Evolutionary conservation across 805 yeast species (phyloP).

Genomic region (Dipodascus albidus): DNA sequence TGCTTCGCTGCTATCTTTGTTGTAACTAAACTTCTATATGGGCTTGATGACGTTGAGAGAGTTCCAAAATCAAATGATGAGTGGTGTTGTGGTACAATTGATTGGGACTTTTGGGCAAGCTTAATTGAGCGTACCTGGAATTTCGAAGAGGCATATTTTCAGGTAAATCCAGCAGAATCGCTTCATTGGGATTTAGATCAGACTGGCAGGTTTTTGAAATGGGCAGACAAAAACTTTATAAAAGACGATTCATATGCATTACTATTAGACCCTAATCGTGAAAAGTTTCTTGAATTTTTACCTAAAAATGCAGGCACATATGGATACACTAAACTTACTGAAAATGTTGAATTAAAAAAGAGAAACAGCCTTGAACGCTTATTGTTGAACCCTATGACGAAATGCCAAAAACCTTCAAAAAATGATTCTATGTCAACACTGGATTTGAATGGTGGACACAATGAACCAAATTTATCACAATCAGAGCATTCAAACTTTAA

Average conservation of each 20-base stretch:
- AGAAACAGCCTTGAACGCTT: not conserved
- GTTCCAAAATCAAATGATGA: not conserved
- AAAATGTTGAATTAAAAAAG: not conserved
- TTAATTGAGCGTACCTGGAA: not conserved
- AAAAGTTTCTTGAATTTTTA: not conserved
- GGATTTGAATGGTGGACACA: too few relatives aligned
- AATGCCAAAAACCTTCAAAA: not conserved
- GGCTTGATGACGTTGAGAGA: not conserved
- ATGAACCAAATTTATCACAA: too few relatives aligned
- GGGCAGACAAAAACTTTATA: not conserved
- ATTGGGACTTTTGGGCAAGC: not conserved
- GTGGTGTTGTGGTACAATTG: not conserved
- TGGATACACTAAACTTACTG: not conserved
- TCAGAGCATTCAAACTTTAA: too few relatives aligned
- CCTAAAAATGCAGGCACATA: not conserved
- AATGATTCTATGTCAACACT: too few relatives aligned
- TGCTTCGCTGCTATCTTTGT: slow-evolving; percentile 7
- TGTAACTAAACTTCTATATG: slow-evolving; percentile 9
- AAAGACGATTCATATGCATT: not conserved
- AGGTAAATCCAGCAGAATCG: not conserved
- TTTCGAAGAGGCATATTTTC: not conserved
- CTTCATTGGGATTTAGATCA: not conserved
- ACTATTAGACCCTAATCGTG: not conserved
- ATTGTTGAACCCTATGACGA: not conserved
- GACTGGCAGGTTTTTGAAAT: not conserved